phyloP scores from a whole-genome alignment of 2,329 filamentous ascomycete genomes.

The Trichoderma citrinoviride region DNA sequence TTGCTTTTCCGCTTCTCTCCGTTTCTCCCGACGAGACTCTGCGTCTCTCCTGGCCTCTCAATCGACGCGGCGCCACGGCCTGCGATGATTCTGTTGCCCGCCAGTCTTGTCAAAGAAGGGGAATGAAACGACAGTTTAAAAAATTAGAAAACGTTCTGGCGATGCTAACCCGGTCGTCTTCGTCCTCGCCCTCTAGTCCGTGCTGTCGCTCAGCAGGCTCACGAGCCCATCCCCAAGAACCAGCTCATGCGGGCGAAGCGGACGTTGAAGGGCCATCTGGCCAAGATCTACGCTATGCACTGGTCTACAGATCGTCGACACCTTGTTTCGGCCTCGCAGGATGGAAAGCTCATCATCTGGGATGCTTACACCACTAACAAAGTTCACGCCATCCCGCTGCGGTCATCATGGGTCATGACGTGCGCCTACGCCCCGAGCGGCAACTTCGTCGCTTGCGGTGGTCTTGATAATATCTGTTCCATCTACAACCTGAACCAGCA shows the following conservation, averaged over 20 bases:
- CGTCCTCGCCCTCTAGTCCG: slow-evolving; percentile 60
- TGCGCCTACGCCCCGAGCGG: slow-evolving; percentile 98
- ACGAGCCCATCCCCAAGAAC: slow-evolving; percentile 87
- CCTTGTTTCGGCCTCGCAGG: slow-evolving; percentile 95
- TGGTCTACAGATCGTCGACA: slow-evolving; percentile 98
- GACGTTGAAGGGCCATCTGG: slow-evolving; percentile 94
- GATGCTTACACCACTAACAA: slow-evolving; percentile 99
- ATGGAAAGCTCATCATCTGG: slow-evolving; percentile 99
- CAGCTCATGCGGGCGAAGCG: slow-evolving; percentile 95
- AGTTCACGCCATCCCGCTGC: slow-evolving; percentile 94
- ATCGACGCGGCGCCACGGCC: neutral
- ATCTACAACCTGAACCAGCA: slow-evolving; percentile 97
- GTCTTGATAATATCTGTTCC: slow-evolving; percentile 98
- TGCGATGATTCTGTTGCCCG: neutral
- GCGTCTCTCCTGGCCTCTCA: slow-evolving; percentile 2
- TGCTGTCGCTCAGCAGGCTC: slow-evolving; percentile 86
- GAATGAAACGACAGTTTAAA: slow-evolving; percentile 1
- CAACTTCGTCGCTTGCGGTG: slow-evolving; percentile 97
- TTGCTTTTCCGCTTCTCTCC: slow-evolving; percentile 27
- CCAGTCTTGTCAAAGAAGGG: slow-evolving; percentile 9
- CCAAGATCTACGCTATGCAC: slow-evolving; percentile 99
- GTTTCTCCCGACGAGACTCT: neutral
- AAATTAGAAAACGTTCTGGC: neutral
- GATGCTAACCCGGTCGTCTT: slow-evolving; percentile 29
- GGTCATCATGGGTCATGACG: slow-evolving; percentile 99